These are phyloP conservation scores for Carpinus fangiana DNA, from an alignment of 306 rosid genomes.

Conservation along the genomic window DNA sequence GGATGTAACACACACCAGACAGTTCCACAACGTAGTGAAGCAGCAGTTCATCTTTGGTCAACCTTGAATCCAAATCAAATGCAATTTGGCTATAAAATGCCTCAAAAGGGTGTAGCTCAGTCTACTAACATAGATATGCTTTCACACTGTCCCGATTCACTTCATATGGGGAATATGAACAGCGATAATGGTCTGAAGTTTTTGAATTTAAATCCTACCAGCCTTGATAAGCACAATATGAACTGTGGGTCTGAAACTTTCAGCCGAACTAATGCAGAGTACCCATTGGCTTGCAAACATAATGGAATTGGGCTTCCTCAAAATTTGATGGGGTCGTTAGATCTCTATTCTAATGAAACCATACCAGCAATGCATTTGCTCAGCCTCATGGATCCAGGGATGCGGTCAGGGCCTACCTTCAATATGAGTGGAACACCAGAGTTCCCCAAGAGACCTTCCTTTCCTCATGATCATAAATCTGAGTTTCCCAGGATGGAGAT, in stretches of 20 bases:
- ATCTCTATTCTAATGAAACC: constrained; percentile 83
- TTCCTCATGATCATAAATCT: constrained; percentile 51
- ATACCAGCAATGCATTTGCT: constrained; percentile 99
- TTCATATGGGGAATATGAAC: constrained; percentile 49
- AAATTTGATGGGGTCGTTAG: constrained; percentile 57
- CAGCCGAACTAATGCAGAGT: constrained; percentile 59
- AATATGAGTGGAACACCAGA: constrained; percentile 49
- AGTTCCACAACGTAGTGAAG: constrained; percentile 51
- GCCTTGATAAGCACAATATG: constrained; percentile 54
- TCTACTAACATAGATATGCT: constrained; percentile 41
- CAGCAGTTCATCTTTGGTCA: constrained; percentile 68
- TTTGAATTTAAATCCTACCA: constrained; percentile 47
- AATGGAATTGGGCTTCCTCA: constrained; percentile 58
- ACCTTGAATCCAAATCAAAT: constrained; percentile 44
- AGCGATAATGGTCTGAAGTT: constrained; percentile 52
- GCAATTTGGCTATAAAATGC: constrained; percentile 44
- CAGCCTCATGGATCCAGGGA: constrained; percentile 94
- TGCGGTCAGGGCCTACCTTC: constrained; percentile 65
- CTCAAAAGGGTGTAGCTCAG: constrained; percentile 57
- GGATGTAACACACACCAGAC: constrained; percentile 57
- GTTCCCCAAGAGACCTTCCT: constrained; percentile 55
- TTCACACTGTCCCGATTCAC: constrained; percentile 42
- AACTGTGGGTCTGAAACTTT: constrained; percentile 46
- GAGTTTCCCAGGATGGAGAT: constrained; percentile 43
- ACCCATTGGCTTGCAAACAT: constrained; percentile 48